A percentile compares a stretch with the other conserved stretches of the same genome.
phyloP scores from a whole-genome alignment of 1,139 yeast genomes.

The Debaryomycetaceae sp. region DNA sequence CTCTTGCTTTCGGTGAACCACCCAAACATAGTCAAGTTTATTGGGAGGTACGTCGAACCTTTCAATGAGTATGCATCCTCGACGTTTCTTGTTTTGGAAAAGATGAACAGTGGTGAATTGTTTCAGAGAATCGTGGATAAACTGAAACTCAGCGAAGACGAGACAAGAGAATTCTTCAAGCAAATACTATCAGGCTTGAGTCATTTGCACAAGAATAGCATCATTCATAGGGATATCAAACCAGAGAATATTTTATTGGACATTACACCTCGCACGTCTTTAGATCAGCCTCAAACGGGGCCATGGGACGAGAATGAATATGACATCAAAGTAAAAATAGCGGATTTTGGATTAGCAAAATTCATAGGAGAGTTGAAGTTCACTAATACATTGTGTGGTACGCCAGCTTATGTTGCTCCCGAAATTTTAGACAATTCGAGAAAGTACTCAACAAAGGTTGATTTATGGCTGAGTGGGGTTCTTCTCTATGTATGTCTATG shows the following conservation, averaged over 20 bases:
- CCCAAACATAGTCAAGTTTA: constrained; percentile 64
- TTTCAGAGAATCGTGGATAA: constrained; percentile 68
- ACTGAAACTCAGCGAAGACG: constrained; percentile 56
- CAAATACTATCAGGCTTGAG: constrained; percentile 62
- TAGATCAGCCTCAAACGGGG: constrained; percentile 56
- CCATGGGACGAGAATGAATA: constrained; percentile 68
- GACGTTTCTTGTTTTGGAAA: constrained; percentile 68
- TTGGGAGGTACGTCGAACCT: constrained; percentile 70
- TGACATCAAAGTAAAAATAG: constrained; percentile 67
- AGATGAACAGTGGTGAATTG: constrained; percentile 70
- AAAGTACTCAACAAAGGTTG: constrained; percentile 68
- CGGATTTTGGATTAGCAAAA: constrained; percentile 79
- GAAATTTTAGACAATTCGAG: constrained; percentile 56
- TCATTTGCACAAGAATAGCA: constrained; percentile 67
- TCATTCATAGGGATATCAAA: constrained; percentile 85
- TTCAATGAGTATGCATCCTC: constrained; percentile 49
- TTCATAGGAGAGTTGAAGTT: constrained; percentile 74
- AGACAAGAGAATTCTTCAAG: constrained; percentile 56
- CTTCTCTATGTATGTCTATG: constrained; percentile 71
- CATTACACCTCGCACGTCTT: constrained; percentile 42
- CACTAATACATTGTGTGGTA: constrained; percentile 77
- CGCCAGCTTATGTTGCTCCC: constrained; percentile 84
- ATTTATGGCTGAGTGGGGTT: constrained; percentile 80
- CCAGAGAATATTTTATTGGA: constrained; percentile 87
- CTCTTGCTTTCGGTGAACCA: constrained; percentile 65